These are phyloP conservation scores for Boeremia lycopersici DNA, from an alignment of 2,329 filamentous ascomycete species.

Conservation along the genomic window DNA sequence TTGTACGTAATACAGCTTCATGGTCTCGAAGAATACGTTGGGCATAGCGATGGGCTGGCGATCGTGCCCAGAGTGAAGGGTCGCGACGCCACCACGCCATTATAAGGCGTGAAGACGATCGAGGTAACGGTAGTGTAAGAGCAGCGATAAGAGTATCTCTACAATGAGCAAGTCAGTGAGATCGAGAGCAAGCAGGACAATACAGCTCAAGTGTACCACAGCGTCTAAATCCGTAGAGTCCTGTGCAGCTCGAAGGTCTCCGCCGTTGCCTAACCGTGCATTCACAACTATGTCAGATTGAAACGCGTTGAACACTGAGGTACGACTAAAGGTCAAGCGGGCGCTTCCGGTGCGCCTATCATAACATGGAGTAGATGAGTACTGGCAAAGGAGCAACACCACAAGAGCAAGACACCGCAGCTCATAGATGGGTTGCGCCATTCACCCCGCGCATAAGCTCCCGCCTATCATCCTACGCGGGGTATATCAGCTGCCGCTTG, in stretches of 20 bases:
- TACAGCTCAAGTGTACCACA: not conserved
- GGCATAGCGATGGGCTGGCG: constrained; percentile 30
- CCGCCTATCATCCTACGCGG: constrained; percentile 34
- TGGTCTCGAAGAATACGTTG: constrained; percentile 31
- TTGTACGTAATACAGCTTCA: constrained; percentile 30
- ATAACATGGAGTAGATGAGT: not conserved
- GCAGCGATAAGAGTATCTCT: not conserved
- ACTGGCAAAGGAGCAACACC: not conserved
- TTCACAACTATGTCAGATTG: not conserved
- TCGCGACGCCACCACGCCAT: constrained; percentile 37
- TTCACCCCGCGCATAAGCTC: constrained; percentile 33
- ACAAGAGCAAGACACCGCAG: not conserved
- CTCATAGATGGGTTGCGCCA: constrained; percentile 19
- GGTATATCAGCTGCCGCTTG: constrained; percentile 30
- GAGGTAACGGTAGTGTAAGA: not conserved
- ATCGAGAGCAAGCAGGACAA: not conserved
- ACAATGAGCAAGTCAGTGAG: not conserved
- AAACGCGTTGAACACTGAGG: not conserved
- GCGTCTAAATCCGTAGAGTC: not conserved
- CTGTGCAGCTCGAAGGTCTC: not conserved
- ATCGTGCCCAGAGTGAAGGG: constrained; percentile 28
- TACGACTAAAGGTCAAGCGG: not conserved
- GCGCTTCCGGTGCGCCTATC: not conserved
- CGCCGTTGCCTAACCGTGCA: constrained; percentile 5
- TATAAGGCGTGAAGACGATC: not conserved